Evolutionary conservation across 352 stramenopile genomes (phyloP), one percentile per base, ranked within the genome.

Genomic region (Pythium periplocum): DNA sequence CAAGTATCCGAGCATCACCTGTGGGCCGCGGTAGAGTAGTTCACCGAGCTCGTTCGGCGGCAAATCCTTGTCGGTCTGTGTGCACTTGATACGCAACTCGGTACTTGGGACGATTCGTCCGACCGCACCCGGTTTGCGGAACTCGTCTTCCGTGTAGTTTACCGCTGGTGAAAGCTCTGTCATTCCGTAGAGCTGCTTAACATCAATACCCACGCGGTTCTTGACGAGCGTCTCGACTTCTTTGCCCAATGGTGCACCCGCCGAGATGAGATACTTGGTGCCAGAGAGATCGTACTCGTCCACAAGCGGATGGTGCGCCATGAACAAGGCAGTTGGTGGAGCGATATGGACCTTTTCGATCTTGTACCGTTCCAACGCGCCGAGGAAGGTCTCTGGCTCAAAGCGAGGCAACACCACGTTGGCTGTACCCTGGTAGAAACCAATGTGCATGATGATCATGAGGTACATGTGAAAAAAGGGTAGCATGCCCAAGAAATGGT

Each of bases 1-100:
- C 0, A 95, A 68, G 59, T 98, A 98, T 2, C 93, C 85, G 54
- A 83, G 74, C 91, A 98, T 98, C 11, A 95, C 78, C 62, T 94
- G 83, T 5, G 92, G 93, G 1, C 85, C 85, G 41, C 89, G 84
- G 56, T 92, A 86, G 34, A 82, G 60, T 2, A 97, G 63, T 64
- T 97, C 92, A 33, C 92, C 93, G 34, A 59, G 53, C 33, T 69
- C 45, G 35, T 75, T 70, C 4, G 47, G 17, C 0, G 51, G 45
- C 2, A 89, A 54, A 43, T 87, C 75, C 44, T 70, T 46, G 30
- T 61, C 67, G 4, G 75, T 80, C 7, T 53, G 59, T 11, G 73
- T 61, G 43, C 71, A 82, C 31, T 79, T 61, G 10, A 93, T 61
- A 6, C 70, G 68, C 26, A 78, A 59, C 39, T 87, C 64, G 3